These are phyloP conservation scores for Yamadazyma laniorum DNA, from an alignment of 805 yeast genomes.

Conservation along the genomic window DNA sequence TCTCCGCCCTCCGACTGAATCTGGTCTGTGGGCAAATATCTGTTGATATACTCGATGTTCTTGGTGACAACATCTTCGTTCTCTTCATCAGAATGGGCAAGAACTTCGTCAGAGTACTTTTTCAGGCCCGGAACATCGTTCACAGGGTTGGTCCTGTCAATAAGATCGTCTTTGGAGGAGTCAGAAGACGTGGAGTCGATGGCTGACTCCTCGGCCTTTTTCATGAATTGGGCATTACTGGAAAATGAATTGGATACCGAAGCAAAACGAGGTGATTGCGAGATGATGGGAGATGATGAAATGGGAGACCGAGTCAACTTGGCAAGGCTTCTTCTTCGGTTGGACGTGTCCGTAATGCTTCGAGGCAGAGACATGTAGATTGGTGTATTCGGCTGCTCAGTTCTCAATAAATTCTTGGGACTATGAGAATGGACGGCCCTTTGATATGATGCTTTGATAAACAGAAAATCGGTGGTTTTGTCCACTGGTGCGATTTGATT, in stretches of 20 bases:
- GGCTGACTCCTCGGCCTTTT: constrained; percentile 11
- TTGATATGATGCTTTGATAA: too few species aligned
- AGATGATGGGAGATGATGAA: constrained; percentile 20
- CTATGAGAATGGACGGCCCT: too few species aligned
- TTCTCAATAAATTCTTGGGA: too few species aligned
- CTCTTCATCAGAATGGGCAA: constrained; percentile 5
- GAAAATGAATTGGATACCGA: constrained; percentile 11
- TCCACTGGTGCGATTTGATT: too few species aligned
- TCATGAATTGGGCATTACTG: constrained; percentile 21
- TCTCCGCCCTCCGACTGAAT: constrained; percentile 49
- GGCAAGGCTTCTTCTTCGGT: constrained; percentile 30
- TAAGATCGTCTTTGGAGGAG: constrained; percentile 12
- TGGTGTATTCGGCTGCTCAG: too few species aligned
- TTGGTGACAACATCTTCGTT: background rate
- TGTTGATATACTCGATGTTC: constrained; percentile 1
- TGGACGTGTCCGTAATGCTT: constrained; percentile 13
- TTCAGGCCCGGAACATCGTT: background rate
- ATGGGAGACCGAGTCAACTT: constrained; percentile 30
- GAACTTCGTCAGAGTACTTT: background rate
- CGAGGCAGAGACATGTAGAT: constrained; percentile 17
- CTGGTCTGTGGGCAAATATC: constrained; percentile 10
- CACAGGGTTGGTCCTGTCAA: background rate
- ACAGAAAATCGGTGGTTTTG: too few species aligned
- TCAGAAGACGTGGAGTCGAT: constrained; percentile 8
- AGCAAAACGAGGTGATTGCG: constrained; percentile 19